Evolutionary conservation across 2,329 filamentous ascomycete genomes (phyloP).

Genomic region (Metarhizium humberi): DNA sequence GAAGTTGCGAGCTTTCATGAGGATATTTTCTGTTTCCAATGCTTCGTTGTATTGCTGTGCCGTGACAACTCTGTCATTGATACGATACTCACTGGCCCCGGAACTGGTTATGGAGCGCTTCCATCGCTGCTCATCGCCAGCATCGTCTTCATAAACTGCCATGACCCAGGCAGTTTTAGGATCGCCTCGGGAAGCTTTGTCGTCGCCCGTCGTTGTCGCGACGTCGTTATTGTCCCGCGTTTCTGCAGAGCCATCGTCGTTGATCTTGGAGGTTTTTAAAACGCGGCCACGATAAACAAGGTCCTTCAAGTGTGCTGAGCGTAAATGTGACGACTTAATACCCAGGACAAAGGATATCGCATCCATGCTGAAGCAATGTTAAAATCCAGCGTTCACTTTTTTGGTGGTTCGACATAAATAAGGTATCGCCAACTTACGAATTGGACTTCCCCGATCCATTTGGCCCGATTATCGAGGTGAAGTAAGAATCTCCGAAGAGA

Average conservation of each 20-base stretch:
- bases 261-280: conserved; percentile 83
- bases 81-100: conserved; percentile 89
- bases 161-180: conserved; percentile 97
- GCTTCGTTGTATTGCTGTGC: conserved; percentile 90
- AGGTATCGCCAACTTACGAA: conserved; percentile 52
- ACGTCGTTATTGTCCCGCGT: conserved; percentile 55
- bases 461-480: conserved; percentile 97
- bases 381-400: background rate
- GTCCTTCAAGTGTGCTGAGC: conserved; percentile 87
- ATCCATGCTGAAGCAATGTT: conserved; percentile 65
- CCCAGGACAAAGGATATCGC: conserved; percentile 98
- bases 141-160: conserved; percentile 97
- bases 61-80: conserved; percentile 84
- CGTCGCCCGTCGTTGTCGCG: conserved; percentile 45
- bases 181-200: conserved; percentile 63
- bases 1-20: conserved; percentile 97
- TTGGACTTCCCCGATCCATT: conserved; percentile 99
- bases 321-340: conserved; percentile 96
- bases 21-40: conserved; percentile 86
- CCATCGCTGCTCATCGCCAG: conserved; percentile 90
- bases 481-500: conserved; percentile 94
- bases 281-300: conserved; percentile 94
- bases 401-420: background rate
- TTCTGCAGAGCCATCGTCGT: conserved; percentile 73
- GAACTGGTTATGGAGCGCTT: conserved; percentile 86